Conservation (phyloP, 2,329 filamentous ascomycete species). For the Aureobasidium sp. region DNA sequence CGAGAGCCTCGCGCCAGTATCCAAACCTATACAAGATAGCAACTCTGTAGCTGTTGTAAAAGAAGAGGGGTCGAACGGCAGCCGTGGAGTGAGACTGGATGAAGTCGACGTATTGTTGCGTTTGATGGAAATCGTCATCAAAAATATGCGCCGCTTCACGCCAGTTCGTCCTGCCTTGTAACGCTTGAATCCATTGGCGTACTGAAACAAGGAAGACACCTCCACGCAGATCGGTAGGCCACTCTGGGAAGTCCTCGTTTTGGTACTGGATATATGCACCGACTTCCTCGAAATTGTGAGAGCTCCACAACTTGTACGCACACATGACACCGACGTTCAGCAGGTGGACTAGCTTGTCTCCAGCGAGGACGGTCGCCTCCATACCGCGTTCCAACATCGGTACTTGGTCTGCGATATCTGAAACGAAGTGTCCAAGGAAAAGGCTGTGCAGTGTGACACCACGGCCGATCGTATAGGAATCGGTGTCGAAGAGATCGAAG, state of each 20-base stretch:
- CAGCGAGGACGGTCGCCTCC: conserved; percentile 56
- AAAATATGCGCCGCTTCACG: conserved; percentile 49
- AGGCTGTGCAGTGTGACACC: conserved; percentile 61
- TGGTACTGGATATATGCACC: conserved; percentile 63
- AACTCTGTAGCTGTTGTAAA: conserved; percentile 54
- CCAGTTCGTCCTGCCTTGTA: conserved; percentile 63
- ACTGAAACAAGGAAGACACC: conserved; percentile 60
- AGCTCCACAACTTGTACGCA: conserved; percentile 59
- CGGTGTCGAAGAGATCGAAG: conserved; percentile 53
- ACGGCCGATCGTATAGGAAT: conserved; percentile 56
- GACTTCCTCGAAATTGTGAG: conserved; percentile 59
- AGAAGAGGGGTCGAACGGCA: conserved; percentile 54
- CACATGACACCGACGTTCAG: conserved; percentile 62
- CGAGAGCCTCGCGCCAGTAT: conserved; percentile 32
- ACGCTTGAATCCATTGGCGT: conserved; percentile 57
- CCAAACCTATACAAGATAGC: conserved; percentile 36
- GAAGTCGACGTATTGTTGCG: conserved; percentile 45
- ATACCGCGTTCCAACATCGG: conserved; percentile 56
- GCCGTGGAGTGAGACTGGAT: conserved; percentile 43
- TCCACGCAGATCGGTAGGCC: conserved; percentile 62
- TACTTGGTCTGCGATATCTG: conserved; percentile 50
- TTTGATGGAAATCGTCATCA: conserved; percentile 59
- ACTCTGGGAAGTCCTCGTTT: conserved; percentile 65
- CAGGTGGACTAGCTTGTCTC: conserved; percentile 64
- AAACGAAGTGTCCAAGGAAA: conserved; percentile 62